These are phyloP conservation scores for Chytridiales sp. DNA, from an alignment of 371 early-diverging fungal species.

Conservation along the genomic window DNA sequence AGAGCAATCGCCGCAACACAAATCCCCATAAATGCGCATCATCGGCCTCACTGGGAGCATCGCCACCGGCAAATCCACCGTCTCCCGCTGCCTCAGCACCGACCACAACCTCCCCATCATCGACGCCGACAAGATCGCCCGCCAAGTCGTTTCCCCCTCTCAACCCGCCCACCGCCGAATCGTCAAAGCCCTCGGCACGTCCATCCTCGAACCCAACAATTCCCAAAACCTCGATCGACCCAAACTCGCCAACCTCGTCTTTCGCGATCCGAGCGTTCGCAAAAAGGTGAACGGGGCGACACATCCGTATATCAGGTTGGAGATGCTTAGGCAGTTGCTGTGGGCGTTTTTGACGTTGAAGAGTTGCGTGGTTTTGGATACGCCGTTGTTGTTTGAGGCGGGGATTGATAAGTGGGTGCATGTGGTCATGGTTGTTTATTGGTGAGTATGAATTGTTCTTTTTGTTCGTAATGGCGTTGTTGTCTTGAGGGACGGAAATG, in stretches of 20 bases:
- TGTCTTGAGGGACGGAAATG: no score
- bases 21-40: slow-evolving; percentile 77
- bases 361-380: slow-evolving; percentile 80
- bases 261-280: slow-evolving; percentile 64
- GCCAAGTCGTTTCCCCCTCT: slow-evolving; percentile 78
- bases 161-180: slow-evolving; percentile 69
- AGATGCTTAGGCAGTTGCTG: slow-evolving; percentile 72
- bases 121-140: slow-evolving; percentile 90
- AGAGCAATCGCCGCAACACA: no score
- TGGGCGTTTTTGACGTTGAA: slow-evolving; percentile 68
- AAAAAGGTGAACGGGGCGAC: slow-evolving; percentile 75
- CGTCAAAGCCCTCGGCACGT: slow-evolving; percentile 72
- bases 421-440: slow-evolving; percentile 76
- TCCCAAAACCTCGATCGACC: slow-evolving; percentile 29
- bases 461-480: slow-evolving; percentile 6
- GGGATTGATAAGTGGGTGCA: slow-evolving; percentile 72
- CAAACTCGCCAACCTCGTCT: slow-evolving; percentile 78
- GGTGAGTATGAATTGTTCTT: slow-evolving; percentile 45
- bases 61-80: slow-evolving; percentile 84
- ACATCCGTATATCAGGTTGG: slow-evolving; percentile 81
- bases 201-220: slow-evolving; percentile 64
- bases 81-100: slow-evolving; percentile 57
- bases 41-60: slow-evolving; percentile 92
- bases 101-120: slow-evolving; percentile 67
- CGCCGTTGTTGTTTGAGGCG: slow-evolving; percentile 87